A percentile compares a stretch with the other conserved stretches of the same genome.
Conservation (phyloP, 2,329 filamentous ascomycete species). For the Fusarium begoniae region DNA sequence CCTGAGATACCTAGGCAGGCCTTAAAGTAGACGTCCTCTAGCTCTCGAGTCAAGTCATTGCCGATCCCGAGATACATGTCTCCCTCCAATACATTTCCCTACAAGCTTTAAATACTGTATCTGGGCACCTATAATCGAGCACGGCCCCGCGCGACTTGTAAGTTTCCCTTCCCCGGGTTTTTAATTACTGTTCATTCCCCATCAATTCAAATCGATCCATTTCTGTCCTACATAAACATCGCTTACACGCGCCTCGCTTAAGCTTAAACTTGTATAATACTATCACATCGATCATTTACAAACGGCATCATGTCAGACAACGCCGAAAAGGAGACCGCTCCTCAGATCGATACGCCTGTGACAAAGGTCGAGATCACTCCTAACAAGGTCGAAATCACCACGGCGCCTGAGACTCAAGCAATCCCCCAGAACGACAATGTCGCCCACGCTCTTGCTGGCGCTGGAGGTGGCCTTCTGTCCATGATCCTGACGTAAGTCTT, state of each 20-base stretch:
- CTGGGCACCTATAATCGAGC: slow-evolving; percentile 19
- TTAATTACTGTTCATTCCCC: slow-evolving; percentile 17
- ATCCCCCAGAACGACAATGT: slow-evolving; percentile 95
- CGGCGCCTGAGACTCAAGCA: slow-evolving; percentile 59
- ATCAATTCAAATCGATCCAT: slow-evolving; percentile 8
- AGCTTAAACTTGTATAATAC: slow-evolving; percentile 5
- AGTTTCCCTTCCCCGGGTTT: slow-evolving; percentile 24
- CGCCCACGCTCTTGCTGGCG: slow-evolving; percentile 91
- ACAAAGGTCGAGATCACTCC: slow-evolving; percentile 35
- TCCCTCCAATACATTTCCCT: neutral
- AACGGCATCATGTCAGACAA: slow-evolving; percentile 33
- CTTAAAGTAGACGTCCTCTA: neutral
- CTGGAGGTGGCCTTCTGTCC: slow-evolving; percentile 91
- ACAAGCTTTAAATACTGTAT: slow-evolving; percentile 15
- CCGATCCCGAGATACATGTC: slow-evolving; percentile 23
- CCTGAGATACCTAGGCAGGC: neutral
- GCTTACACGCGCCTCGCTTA: slow-evolving; percentile 16
- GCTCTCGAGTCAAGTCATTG: slow-evolving; percentile 20
- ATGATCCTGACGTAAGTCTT: slow-evolving; percentile 86
- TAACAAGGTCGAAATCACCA: slow-evolving; percentile 29
- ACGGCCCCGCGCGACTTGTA: slow-evolving; percentile 27
- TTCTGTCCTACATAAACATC: neutral
- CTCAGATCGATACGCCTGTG: slow-evolving; percentile 28
- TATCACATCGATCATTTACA: neutral
- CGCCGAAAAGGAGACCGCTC: slow-evolving; percentile 31